phyloP scores from a whole-genome alignment of 257 asterid genomes.

The Nicotiana sylvestris region DNA sequence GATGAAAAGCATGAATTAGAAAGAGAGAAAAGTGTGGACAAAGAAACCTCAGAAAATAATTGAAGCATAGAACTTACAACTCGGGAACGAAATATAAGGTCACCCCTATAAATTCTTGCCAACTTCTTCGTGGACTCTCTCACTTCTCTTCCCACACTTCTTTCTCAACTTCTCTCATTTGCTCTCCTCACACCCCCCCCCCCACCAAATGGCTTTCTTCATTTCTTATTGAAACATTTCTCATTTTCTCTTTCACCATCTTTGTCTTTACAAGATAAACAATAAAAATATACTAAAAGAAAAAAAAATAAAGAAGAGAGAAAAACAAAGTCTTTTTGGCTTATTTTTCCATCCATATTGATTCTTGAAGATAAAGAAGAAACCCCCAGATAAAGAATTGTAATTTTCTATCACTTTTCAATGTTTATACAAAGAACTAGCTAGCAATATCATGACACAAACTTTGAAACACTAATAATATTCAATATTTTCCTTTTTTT shows the following conservation, averaged over 20 bases:
- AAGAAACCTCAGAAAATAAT: not conserved
- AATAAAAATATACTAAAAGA: not conserved
- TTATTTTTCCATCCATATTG: not conserved
- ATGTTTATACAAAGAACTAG: not conserved
- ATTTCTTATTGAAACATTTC: too few species aligned
- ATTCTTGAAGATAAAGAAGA: not conserved
- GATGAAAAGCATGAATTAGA: slow-evolving; percentile 6
- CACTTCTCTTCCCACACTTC: not conserved
- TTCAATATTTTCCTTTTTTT: too few species aligned
- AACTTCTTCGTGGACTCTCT: slow-evolving; percentile 18
- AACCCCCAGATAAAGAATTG: not conserved
- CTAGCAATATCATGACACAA: not conserved
- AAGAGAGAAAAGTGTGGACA: not conserved
- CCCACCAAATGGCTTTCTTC: too few species aligned
- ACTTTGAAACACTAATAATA: not conserved
- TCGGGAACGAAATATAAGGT: slow-evolving; percentile 59
- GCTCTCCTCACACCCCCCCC: not conserved
- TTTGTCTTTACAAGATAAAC: not conserved
- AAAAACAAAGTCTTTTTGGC: not conserved
- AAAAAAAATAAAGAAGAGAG: not conserved
- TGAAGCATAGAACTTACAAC: slow-evolving; percentile 43
- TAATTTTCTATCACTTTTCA: not conserved
- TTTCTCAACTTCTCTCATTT: not conserved
- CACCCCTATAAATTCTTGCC: slow-evolving; percentile 46
- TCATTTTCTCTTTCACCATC: not conserved